Conservation (phyloP, 179 eudicot species). For the Silene coronaria region DNA sequence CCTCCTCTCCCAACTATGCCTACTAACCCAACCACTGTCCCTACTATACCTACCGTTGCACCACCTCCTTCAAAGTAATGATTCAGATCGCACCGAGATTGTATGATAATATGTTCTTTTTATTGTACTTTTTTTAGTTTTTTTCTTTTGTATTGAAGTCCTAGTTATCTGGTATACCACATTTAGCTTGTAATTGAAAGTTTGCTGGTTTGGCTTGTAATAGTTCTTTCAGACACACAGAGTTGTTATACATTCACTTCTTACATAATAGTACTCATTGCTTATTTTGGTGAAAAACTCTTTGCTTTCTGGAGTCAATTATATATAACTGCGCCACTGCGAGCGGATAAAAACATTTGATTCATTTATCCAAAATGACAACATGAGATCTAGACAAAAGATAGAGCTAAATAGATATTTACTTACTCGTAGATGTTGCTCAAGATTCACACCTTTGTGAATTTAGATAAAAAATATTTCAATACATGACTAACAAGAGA, state of each 20-base stretch:
- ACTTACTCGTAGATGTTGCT: background rate
- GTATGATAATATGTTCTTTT: conserved; percentile 7
- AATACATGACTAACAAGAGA: background rate
- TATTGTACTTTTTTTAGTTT: background rate
- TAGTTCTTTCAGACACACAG: conserved; percentile 8
- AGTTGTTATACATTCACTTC: background rate
- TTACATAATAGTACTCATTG: background rate
- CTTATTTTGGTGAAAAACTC: background rate
- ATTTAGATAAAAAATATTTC: background rate
- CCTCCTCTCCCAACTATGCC: conserved; percentile 23
- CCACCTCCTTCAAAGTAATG: conserved; percentile 25
- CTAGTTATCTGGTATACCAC: background rate
- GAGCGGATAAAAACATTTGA: background rate
- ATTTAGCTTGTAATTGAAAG: conserved; percentile 1
- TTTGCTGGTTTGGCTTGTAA: conserved; percentile 9
- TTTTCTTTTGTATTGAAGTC: background rate
- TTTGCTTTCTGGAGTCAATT: conserved; percentile 1
- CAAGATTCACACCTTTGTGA: background rate
- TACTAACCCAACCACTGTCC: conserved; percentile 4
- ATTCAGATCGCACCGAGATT: background rate
- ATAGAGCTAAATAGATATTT: background rate
- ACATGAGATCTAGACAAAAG: background rate
- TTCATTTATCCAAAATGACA: background rate
- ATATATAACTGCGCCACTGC: too few relatives aligned
- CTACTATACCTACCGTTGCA: conserved; percentile 17